These are phyloP conservation scores for Trametes coccinea DNA, from an alignment of 768 basidiomycete genomes.

Conservation along the genomic window DNA sequence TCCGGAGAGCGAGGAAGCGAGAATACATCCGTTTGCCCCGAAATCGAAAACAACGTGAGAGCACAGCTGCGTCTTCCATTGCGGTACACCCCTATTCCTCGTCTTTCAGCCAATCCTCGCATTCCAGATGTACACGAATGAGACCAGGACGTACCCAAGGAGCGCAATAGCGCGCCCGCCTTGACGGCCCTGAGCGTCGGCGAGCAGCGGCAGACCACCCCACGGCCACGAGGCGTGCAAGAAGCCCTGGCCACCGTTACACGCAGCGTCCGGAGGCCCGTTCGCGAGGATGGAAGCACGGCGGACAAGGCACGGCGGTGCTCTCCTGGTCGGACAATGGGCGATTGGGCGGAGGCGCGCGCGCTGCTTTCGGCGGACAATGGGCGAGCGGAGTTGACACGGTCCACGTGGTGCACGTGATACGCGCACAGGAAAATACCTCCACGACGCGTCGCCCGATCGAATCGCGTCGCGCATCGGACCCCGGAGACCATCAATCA, in stretches of 20 bases:
- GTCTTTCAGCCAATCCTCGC: background rate
- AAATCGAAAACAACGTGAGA: background rate
- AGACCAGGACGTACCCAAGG: background rate
- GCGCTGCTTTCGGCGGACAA: conserved; percentile 10
- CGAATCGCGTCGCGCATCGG: conserved; percentile 1
- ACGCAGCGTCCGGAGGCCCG: background rate
- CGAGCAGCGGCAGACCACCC: background rate
- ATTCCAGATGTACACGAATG: background rate
- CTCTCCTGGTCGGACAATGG: conserved; percentile 7
- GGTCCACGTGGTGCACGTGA: conserved; percentile 25
- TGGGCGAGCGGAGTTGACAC: conserved; percentile 21
- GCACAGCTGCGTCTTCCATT: background rate
- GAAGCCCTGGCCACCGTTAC: background rate
- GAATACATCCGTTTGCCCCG: no score
- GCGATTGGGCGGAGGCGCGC: background rate
- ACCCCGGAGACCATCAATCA: background rate
- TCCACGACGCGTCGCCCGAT: conserved; percentile 8
- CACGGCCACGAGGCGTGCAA: background rate
- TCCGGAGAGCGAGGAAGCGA: no score
- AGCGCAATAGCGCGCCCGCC: background rate
- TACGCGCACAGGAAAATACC: conserved; percentile 2
- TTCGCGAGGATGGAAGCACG: background rate
- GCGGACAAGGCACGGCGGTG: background rate
- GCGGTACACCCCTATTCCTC: background rate
- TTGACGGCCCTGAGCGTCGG: background rate